Base-by-base conservation (phyloP, 768 basidiomycete genomes). In the Lactarius indigo region DNA sequence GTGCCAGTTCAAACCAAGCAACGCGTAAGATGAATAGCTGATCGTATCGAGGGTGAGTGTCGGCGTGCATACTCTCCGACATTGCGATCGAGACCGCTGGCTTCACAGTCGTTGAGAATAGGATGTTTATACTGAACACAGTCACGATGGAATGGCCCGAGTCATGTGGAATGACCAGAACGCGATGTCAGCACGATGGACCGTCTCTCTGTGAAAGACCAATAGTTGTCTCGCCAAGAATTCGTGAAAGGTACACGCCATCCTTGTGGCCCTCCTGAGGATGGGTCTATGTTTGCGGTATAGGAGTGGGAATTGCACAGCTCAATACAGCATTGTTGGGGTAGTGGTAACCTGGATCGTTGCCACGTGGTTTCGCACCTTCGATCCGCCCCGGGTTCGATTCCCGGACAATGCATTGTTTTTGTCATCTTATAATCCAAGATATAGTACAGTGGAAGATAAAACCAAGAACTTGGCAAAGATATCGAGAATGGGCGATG, bases 191-290 rank as follows among this genome's bases (percentile, higher is more conserved):
- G 35, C 35, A 35, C 12, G 33, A 12, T 35, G 35, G 35, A 62
- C 87, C 80, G 35, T 84, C 76, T 44, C 74, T 74, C 56, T 7
- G 81, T 82, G 2, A 79, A 76, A 7, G 82, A 78, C 57, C n/a
- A n/a, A n/a, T n/a, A n/a, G n/a, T 84, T 87, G 71, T 87, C 80
- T 81, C 2, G 87, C 87, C 63, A 79, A 31, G 31, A 31, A 2
- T 17, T 20, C 31, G 61, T 28, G n/a, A 33, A 37, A n/a, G 15
- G 35, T 37, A 35, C 33, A 33, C 9, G 33, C 10, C 31, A 9
- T 33, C 3, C 31, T 33, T 33, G 31, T 8, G 33, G 9, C 10
- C 33, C 33, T 35, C 33, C 33, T 35, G 12, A 12, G 2, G 35
- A 35, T 12, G 12, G 35, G 35, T 37, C 35, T 12, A 37, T 12